Evolutionary conservation across 2,329 filamentous ascomycete genomes (phyloP).

Genomic region (Aspergillus sp.): DNA sequence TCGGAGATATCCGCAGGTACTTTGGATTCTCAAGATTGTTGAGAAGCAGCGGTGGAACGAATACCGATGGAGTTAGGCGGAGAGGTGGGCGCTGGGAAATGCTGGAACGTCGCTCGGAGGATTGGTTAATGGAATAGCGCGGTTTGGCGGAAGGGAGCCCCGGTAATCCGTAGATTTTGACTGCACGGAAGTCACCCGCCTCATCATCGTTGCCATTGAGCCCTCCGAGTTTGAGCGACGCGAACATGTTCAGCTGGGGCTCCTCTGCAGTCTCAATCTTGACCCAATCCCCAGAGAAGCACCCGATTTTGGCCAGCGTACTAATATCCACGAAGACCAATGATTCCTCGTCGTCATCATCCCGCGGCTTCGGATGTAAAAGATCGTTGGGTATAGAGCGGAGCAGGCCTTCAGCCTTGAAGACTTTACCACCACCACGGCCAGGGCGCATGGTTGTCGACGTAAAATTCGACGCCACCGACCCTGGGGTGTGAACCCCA

Average conservation of each 20-base stretch:
- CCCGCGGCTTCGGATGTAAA: conserved; percentile 71
- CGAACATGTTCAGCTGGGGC: conserved; percentile 46
- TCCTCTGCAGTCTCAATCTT: conserved; percentile 69
- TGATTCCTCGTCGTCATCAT: conserved; percentile 78
- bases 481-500: conserved; percentile 72
- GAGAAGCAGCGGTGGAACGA: conserved; percentile 76
- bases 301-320: conserved; percentile 78
- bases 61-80: conserved; percentile 52
- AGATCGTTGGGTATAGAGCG: conserved; percentile 64
- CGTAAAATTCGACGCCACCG: conserved; percentile 81
- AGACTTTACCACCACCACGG: conserved; percentile 64
- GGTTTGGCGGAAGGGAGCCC: conserved; percentile 48
- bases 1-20: conserved; percentile 67
- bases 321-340: conserved; percentile 85
- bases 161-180: conserved; percentile 79
- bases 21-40: conserved; percentile 73
- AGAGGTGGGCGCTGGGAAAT: conserved; percentile 41
- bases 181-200: conserved; percentile 70
- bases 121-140: conserved; percentile 46
- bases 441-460: conserved; percentile 70
- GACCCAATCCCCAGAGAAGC: conserved; percentile 97
- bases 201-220: conserved; percentile 41
- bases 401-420: conserved; percentile 72
- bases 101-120: conserved; percentile 43
- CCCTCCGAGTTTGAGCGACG: conserved; percentile 55